Evolutionary conservation across 164 flowering plant genomes (phyloP), one percentile per base, ranked within the genome.

Genomic region (Santalum album): DNA sequence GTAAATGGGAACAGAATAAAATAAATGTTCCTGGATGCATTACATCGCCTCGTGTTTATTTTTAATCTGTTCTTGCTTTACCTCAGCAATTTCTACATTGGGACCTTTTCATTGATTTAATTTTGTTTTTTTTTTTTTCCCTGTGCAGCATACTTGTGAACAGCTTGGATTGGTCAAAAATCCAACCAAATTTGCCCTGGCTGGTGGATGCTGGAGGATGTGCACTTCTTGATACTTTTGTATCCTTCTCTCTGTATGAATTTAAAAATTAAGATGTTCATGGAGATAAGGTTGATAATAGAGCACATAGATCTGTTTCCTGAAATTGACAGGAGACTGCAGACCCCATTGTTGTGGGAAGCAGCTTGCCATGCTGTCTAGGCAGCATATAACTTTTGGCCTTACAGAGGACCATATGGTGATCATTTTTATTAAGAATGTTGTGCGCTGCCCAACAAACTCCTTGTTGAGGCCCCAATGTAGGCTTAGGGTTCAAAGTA

Each of bases 111-210:
- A 29, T 9, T 29, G 34, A 9, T 38, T 38, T 1, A 2, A 9
- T 38, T 38, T 2, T 38, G 9, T 17, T 18, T 42, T 17, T 42
- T 5, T n/a, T 21, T 42, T 42, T 42, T 11, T 42, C n/a, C 7
- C 1, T 18, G 20, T 23, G 26, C 12, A 49, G 51, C 32, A 49
- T 49, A 12, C 27, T 49, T 26, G 51, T 49, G 26, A 49, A n/a
- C n/a, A 49, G 27, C 27, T 12, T 49, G 51, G 51, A 49, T 23
- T 49, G 51, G 51, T 23, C 26, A 25, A 49, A 49, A 17, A 12
- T 49, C 27, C 16, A 23, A 25, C 51, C 51, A 14, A 49, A 49
- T 49, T 6, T 49, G 12, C 51, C 51, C 22, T 49, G 51, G 51
- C 6, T 49, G 10, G 26, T 23, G 27, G 51, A 49, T 49, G 51